Conservation (phyloP, 768 basidiomycete genomes). For the Basidioascus undulatus region DNA sequence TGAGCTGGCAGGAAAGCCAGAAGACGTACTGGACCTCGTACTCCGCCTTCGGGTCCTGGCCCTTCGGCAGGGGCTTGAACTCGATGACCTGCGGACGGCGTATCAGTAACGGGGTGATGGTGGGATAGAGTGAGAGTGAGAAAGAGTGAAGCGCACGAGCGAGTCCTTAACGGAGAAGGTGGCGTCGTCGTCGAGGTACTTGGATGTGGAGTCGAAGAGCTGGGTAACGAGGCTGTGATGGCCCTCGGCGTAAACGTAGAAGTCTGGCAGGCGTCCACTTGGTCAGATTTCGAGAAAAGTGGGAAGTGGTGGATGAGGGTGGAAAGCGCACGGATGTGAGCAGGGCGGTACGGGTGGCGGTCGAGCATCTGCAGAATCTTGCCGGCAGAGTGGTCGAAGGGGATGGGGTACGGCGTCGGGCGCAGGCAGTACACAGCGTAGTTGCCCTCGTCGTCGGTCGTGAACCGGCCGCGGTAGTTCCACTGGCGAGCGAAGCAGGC, state of each 20-base stretch:
- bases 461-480: constrained; percentile 14
- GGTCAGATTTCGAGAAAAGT: background rate
- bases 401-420: constrained; percentile 13
- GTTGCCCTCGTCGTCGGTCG: constrained; percentile 11
- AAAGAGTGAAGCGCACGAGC: background rate
- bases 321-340: constrained; percentile 8
- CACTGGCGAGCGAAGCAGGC: too few relatives aligned
- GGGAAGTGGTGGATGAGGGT: background rate
- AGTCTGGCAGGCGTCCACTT: background rate
- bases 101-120: background rate
- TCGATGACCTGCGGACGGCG: constrained; percentile 11
- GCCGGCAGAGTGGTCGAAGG: constrained; percentile 12
- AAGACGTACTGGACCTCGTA: constrained; percentile 9
- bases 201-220: constrained; percentile 10
- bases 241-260: constrained; percentile 8
- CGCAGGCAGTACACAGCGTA: constrained; percentile 11
- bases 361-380: constrained; percentile 12
- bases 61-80: constrained; percentile 4
- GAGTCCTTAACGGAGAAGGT: constrained; percentile 13
- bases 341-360: constrained; percentile 10
- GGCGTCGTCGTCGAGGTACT: constrained; percentile 14
- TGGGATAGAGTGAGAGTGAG: background rate
- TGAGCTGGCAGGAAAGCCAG: too few relatives aligned
- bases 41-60: constrained; percentile 5
- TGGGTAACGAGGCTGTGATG: constrained; percentile 14